Base-by-base conservation (phyloP, 2,329 filamentous ascomycete genomes). In the Alternaria rosae region DNA sequence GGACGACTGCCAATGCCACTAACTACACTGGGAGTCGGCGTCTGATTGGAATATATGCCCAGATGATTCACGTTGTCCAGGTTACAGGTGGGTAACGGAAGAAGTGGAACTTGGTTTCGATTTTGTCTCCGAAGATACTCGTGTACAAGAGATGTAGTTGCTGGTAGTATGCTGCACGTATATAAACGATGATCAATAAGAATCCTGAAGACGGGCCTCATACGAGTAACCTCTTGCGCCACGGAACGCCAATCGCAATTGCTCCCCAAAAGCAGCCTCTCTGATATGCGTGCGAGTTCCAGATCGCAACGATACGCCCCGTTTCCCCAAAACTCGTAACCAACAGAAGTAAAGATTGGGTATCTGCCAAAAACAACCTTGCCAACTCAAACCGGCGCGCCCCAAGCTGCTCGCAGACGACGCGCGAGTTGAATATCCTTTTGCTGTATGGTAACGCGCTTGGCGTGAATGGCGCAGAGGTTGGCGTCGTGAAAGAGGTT, bases 401-500 rank as follows among this genome's bases (percentile, higher is more conserved):
- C 82, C 81, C 81, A 84, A 9, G 80, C 94, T 72, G 95, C 95
- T 78, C 95, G 92, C 79, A 99, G 92, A 78, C 95, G 92, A 74
- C 95, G 92, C 78, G 94, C 94, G 53, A 98, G 89, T 85, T 98
- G 94, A 80, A 98, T 97, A 77, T 97, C 94, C 88, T 97, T 97
- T 80, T 90, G 90, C 84, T 94, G 94, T 84, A 98, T 98, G 79
- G 94, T 98, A 79, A 98, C 95, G 86, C 95, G 93, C 90, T 98
- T 98, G 84, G 95, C 94, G 85, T 98, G 95, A 83, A 98, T 97
- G 79, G 95, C 94, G 85, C 94, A 98, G 55, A 97, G 86, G 87
- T 98, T 98, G 85, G 94, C 97, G 81, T 98, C 94, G 84, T 98
- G 94, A 77, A 98, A 98, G 70, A 98, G 91, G 45, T 94, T 97